Base-by-base conservation (phyloP, 2,329 filamentous ascomycete genomes). In the Lachnellula subtilissima region DNA sequence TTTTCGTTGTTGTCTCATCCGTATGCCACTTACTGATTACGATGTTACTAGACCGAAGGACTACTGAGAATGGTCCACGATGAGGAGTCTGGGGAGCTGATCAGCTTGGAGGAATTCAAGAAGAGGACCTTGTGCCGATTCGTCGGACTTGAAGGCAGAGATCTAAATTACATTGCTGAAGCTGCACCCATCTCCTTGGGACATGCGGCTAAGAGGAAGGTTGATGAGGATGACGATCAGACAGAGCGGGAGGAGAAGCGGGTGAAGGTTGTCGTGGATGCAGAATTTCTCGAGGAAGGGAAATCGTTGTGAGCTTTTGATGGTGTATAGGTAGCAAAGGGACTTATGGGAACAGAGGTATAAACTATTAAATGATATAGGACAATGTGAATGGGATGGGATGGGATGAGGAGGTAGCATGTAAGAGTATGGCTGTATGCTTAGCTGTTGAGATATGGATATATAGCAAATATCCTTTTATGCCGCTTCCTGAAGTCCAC, bases 81-180 rank as follows among this genome's bases (percentile, higher is more conserved):
- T 68, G 76, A 80, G 62, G 78, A 78, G 69, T 84, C 80, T 2
- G 79, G 80, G 14, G 80, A 85, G 71, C 79, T 80, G 76, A 76
- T 84, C 32, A 82, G 79, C 53, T 81, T 83, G 67, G 77, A 75
- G 61, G 81, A 85, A 70, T 71, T 84, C 61, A 81, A 82, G 71
- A 83, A 83, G 72, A 53, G 60, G 25, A 61, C 55, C 39, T 12
- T 35, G 19, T 36, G 28, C 40, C 50, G 50, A 32, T 52, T 23
- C 42, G 14, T 52, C 15, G 40, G 36, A 19, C 17, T 22, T 35
- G 45, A 17, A 48, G n/a, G 8, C 5, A 45, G 42, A 14, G 22
- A 22, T 22, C n/a, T 8, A 14, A 25, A 32, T 2, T 11, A 9
- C 0, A 9, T 32, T 32, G 28, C 28, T 32, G 28, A 12, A 32